Evolutionary conservation across 345 rosid genomes (phyloP), one percentile per base, ranked within the genome.

Genomic region (Isatis tinctoria): DNA sequence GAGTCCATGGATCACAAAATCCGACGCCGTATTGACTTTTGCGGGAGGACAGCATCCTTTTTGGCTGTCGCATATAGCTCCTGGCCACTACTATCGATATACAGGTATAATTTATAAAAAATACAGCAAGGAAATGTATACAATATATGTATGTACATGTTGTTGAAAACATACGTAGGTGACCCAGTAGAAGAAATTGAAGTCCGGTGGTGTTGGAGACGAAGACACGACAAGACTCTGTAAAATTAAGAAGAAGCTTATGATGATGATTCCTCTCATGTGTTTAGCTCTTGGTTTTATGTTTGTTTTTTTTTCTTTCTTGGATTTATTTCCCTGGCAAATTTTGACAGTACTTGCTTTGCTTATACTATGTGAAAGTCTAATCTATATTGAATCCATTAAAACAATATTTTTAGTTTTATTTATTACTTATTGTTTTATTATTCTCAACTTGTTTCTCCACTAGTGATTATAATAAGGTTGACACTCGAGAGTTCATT

Each of bases 1-100:
- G 36, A 93, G 91, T 18, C 98, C 98, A 63, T 93, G 98, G 70
- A 93, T 90, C 62, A 89, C 79, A 36, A 93, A 93, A 82, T 87
- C 94, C 10, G 90, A 79, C 0, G 77, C 78, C 3, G 86, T 93
- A 65, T 85, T 82, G 60, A 86, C 92, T 1, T 83, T 75, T 5
- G 74, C 78, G 11, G 98, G 98, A 77, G 90, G 88, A 76, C 97
- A 93, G 40, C 98, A 93, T 24, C 88, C 87, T 6, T 77, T 82
- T 69, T 76, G 80, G 17, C 87, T 82, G 59, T 89, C 90, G 69
- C 97, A 78, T 73, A 78, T 73, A 60, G 98, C 79, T 74, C 96
- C 97, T 9, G 98, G 97, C 96, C 97, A 91, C 97, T 93, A 18
- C 49, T 16, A 48, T 60, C 32, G 14, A 67, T 5, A 65, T 10